Percentiles rank a stretch among this genome's conserved stretches.
phyloP scores from a whole-genome alignment of 2,329 filamentous ascomycete genomes.

The Xylariaceae sp. region DNA sequence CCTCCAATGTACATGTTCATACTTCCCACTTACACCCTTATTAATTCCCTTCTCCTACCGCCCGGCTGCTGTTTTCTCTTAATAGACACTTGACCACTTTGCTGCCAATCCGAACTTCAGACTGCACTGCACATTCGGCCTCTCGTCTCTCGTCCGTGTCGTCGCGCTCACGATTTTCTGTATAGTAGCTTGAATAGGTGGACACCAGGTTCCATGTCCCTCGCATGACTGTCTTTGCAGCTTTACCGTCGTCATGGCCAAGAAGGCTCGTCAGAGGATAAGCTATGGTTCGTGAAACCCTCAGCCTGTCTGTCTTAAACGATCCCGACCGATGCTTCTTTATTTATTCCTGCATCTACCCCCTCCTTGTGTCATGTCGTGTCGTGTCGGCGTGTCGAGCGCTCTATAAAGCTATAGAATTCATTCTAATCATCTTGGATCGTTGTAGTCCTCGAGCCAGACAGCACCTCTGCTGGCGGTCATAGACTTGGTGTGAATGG shows the following conservation, averaged over 20 bases:
- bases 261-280: conserved; percentile 61
- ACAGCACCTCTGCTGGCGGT: conserved; percentile 60
- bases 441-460: conserved; percentile 51
- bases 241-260: conserved; percentile 46
- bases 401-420: conserved; percentile 3
- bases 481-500: conserved; percentile 95
- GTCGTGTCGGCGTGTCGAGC: not conserved
- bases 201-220: conserved; percentile 3
- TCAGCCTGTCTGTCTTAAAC: conserved; percentile 8
- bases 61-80: not conserved
- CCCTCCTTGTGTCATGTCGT: conserved; percentile 21
- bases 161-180: not conserved
- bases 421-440: conserved; percentile 10
- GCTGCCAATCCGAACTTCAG: not conserved
- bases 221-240: conserved; percentile 19
- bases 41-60: not conserved
- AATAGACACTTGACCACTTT: not conserved
- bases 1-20: not conserved
- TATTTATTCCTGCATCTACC: conserved; percentile 19
- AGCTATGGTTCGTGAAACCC: conserved; percentile 53
- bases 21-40: not conserved
- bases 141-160: not conserved
- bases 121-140: not conserved
- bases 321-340: not conserved
- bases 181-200: not conserved